Conservation (phyloP, 345 rosid species). For the Linum lewisii region DNA sequence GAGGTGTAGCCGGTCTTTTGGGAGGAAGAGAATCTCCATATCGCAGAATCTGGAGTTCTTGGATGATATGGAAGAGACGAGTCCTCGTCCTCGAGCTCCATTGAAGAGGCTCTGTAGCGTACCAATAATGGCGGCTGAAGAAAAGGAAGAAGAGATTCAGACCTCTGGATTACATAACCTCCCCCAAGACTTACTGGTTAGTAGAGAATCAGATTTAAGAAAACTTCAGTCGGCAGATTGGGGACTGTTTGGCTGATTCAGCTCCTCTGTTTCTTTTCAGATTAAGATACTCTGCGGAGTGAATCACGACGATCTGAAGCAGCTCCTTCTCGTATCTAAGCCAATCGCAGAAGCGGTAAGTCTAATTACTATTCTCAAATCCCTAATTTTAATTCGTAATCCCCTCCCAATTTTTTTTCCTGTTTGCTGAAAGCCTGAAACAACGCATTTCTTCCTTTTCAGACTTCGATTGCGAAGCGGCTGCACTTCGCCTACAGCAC, state of each 20-base stretch:
- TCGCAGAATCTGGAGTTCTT: conserved; percentile 13
- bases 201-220: conserved; percentile 6
- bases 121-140: neutral
- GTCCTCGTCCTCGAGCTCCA: conserved; percentile 19
- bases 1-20: conserved; percentile 38
- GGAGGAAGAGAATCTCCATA: conserved; percentile 64
- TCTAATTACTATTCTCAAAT: neutral
- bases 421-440: too few species aligned
- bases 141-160: conserved; percentile 4
- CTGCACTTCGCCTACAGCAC: conserved; percentile 57
- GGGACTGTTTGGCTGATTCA: neutral
- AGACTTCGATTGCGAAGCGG: conserved; percentile 53
- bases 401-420: too few species aligned
- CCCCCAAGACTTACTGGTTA: conserved; percentile 78
- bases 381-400: too few species aligned
- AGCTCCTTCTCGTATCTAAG: conserved; percentile 50
- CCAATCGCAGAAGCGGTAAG: conserved; percentile 68
- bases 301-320: conserved; percentile 63
- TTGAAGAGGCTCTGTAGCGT: conserved; percentile 52
- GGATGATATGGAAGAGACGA: conserved; percentile 15
- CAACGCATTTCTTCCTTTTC: too few species aligned
- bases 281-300: conserved; percentile 55
- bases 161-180: conserved; percentile 46
- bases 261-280: conserved; percentile 21
- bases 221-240: neutral